A percentile compares a stretch with the other conserved stretches of the same genome.
These are phyloP conservation scores for Rhexocercosporidium sp. DNA, from an alignment of 2,329 filamentous ascomycete species.

Conservation along the genomic window DNA sequence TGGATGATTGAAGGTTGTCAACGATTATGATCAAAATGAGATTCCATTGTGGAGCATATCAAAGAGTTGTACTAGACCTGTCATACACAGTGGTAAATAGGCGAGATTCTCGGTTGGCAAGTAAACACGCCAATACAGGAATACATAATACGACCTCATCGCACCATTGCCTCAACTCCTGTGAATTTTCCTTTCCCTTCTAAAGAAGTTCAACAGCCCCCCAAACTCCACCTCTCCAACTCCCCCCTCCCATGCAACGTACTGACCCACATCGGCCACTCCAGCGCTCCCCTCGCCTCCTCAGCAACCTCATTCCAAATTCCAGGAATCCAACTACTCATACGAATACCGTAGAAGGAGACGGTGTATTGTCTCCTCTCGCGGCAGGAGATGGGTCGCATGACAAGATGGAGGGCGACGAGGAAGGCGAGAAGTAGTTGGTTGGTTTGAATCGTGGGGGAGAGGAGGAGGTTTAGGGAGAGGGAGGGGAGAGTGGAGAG, in stretches of 20 bases:
- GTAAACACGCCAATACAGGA: no score
- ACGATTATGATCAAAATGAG: no score
- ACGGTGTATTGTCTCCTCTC: slow-evolving; percentile 28
- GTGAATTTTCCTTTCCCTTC: no score
- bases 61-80: no score
- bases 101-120: no score
- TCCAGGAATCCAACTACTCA: slow-evolving; percentile 23
- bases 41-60: no score
- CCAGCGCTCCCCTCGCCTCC: neutral
- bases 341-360: slow-evolving; percentile 25
- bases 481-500: slow-evolving; percentile 3
- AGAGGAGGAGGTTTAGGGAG: slow-evolving; percentile 12
- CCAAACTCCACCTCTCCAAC: slow-evolving; percentile 11
- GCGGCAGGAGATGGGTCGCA: slow-evolving; percentile 24
- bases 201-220: neutral
- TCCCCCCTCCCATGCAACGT: neutral
- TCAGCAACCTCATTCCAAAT: slow-evolving; percentile 8
- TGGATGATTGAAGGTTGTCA: no score
- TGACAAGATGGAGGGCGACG: slow-evolving; percentile 23
- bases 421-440: slow-evolving; percentile 27
- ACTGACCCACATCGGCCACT: slow-evolving; percentile 8
- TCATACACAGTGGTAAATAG: no score
- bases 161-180: no score
- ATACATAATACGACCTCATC: no score
- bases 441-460: slow-evolving; percentile 12